These are phyloP conservation scores for Kurtzmaniella natalensis DNA, from an alignment of 1,139 yeast genomes.

Conservation along the genomic window DNA sequence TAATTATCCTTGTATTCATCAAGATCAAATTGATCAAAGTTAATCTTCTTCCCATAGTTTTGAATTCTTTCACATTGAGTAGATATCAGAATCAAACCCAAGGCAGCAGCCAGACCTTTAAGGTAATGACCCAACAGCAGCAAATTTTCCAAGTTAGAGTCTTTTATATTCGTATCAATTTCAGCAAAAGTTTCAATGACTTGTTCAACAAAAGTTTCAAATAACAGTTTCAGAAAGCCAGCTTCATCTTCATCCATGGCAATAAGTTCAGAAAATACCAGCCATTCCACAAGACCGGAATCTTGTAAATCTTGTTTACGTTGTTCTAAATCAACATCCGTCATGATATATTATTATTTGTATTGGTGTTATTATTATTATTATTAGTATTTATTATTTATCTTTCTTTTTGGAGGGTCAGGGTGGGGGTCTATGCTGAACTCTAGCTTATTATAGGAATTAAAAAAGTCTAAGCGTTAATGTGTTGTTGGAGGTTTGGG, in stretches of 20 bases:
- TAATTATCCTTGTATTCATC: constrained; percentile 5
- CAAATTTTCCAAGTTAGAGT: constrained; percentile 52
- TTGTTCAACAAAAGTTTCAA: constrained; percentile 84
- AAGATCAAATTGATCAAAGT: constrained; percentile 36
- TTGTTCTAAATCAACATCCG: constrained; percentile 22
- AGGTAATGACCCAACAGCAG: constrained; percentile 85
- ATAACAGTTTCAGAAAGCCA: constrained; percentile 73
- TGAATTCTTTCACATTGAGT: constrained; percentile 91
- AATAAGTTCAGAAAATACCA: constrained; percentile 79
- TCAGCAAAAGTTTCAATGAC: constrained; percentile 75
- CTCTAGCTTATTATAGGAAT: too few species aligned
- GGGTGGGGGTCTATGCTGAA: too few species aligned
- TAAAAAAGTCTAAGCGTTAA: too few species aligned
- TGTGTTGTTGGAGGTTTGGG: too few species aligned
- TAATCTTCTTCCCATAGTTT: constrained; percentile 65
- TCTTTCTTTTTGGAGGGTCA: too few species aligned
- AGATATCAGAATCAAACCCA: constrained; percentile 79
- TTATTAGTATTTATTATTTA: too few species aligned
- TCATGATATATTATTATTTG: too few species aligned
- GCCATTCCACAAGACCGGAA: constrained; percentile 79
- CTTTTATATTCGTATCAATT: constrained; percentile 54
- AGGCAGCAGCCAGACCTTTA: constrained; percentile 93
- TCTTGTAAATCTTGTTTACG: constrained; percentile 33
- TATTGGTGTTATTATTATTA: too few species aligned
- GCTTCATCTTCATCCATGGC: constrained; percentile 95